phyloP scores from a whole-genome alignment of 1,139 yeast species.

The Kodamaea sp. region DNA sequence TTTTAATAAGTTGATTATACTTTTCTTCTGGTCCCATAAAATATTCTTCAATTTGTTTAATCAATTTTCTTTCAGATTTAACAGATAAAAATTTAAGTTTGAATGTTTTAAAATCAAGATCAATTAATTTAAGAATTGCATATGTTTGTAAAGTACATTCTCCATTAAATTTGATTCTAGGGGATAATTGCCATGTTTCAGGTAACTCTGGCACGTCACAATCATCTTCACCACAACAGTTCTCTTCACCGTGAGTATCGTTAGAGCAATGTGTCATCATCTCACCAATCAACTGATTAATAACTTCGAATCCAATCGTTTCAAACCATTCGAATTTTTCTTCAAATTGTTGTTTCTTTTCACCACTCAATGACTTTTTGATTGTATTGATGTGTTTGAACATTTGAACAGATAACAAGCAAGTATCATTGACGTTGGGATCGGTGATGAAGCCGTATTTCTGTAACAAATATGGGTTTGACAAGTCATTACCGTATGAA shows the following conservation, averaged over 20 bases:
- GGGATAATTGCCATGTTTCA: slow-evolving; percentile 36
- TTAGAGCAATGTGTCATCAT: slow-evolving; percentile 16
- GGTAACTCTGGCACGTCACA: slow-evolving; percentile 17
- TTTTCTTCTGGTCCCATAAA: slow-evolving; percentile 7
- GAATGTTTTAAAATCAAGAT: slow-evolving; percentile 17
- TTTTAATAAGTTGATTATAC: slow-evolving; percentile 11
- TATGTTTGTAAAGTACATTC: slow-evolving; percentile 36
- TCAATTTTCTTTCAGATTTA: slow-evolving; percentile 12
- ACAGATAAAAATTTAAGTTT: slow-evolving; percentile 9
- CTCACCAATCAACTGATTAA: slow-evolving; percentile 34
- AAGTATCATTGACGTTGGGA: slow-evolving; percentile 54
- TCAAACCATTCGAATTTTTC: slow-evolving; percentile 65
- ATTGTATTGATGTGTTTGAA: slow-evolving; percentile 35
- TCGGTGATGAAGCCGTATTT: slow-evolving; percentile 70
- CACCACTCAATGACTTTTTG: slow-evolving; percentile 18
- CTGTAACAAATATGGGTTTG: slow-evolving; percentile 63
- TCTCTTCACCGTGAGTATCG: slow-evolving; percentile 7
- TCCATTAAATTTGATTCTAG: slow-evolving; percentile 32
- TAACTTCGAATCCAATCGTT: slow-evolving; percentile 43
- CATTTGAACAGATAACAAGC: slow-evolving; percentile 55
- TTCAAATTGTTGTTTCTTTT: slow-evolving; percentile 31
- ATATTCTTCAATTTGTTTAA: slow-evolving; percentile 10
- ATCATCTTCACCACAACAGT: slow-evolving; percentile 14
- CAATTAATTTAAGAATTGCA: slow-evolving; percentile 22
- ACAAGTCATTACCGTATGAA: slow-evolving; percentile 67